Evolutionary conservation across 345 rosid genomes (phyloP).

Genomic region (Erucastrum elatum): DNA sequence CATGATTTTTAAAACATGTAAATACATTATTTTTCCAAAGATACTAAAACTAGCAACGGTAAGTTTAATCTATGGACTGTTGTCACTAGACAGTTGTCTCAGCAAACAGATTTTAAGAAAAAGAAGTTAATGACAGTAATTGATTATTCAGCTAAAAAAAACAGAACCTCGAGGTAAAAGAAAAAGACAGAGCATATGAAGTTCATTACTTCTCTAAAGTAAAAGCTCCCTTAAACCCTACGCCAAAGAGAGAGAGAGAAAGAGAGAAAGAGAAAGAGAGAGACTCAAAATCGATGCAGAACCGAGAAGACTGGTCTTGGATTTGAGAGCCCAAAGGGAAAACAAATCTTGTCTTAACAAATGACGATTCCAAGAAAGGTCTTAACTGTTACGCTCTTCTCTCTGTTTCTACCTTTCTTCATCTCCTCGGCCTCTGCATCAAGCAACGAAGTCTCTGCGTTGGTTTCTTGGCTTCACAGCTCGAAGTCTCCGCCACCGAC

Average conservation of each 20-base stretch:
- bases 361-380: constrained; percentile 61
- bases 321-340: constrained; percentile 52
- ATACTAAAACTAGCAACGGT: not conserved
- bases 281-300: constrained; percentile 58
- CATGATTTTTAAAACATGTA: not conserved
- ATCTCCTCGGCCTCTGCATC: constrained; percentile 35
- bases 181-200: constrained; percentile 43
- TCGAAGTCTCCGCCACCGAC: constrained; percentile 43
- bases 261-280: constrained; percentile 34
- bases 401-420: constrained; percentile 34
- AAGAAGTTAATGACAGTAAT: constrained; percentile 32
- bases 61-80: constrained; percentile 17
- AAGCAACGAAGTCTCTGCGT: constrained; percentile 48
- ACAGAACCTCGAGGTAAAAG: constrained; percentile 75
- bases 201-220: constrained; percentile 43
- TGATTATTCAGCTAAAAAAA: constrained; percentile 23
- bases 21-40: not conserved
- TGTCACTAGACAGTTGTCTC: constrained; percentile 1
- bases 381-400: constrained; percentile 35
- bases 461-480: constrained; percentile 40
- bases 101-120: constrained; percentile 26
- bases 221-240: constrained; percentile 38
- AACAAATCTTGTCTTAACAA: constrained; percentile 43
- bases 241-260: constrained; percentile 23
- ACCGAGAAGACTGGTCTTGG: constrained; percentile 57